Evolutionary conservation across 176 grass and related monocot genomes (phyloP), one percentile per base, ranked within the genome.

Genomic region (Lolium multiflorum): DNA sequence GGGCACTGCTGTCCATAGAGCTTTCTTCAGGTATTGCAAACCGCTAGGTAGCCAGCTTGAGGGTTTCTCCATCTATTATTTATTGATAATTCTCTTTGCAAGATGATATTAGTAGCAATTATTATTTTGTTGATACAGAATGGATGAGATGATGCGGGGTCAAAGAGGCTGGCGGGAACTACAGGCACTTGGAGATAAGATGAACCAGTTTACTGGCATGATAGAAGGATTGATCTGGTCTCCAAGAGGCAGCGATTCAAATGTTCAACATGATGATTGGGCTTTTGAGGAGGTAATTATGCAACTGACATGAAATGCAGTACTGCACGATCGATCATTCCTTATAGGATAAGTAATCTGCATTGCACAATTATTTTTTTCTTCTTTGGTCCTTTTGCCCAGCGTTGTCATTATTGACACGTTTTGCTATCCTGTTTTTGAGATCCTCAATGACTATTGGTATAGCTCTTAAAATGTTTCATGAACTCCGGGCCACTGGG

Each of bases 91-190:
- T 37, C 35, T 77, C 7, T 47, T 70, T 69, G n/a, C 48, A 76
- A 71, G 51, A 83, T 76, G 64, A 49, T 71, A 60, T 62, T 57
- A 31, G 28, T 11, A 86, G 20, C 46, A 84, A 68, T 35, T 59
- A 78, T 87, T 52, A 68, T 78, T 73, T 7, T 14, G 24, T 83
- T 84, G 82, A 83, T 85, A 79, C 77, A 98, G 96, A 90, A 98
- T 98, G 96, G 96, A 98, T 86, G 93, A 98, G 82, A 98, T 98
- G 96, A 98, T 98, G 96, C 83, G 75, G 52, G 96, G 96, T 57
- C 96, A 98, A 83, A 95, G 96, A 89, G 96, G 96, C 24, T 98
- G 96, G 93, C 89, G 93, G 68, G 96, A 98, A 80, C 90, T 98
- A 66, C 91, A 92, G 80, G 78, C 84, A 72, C 84, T 98, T 87